Evolutionary conservation across 176 grass and related monocot species (phyloP).

Genomic region (Olyra latifolia): DNA sequence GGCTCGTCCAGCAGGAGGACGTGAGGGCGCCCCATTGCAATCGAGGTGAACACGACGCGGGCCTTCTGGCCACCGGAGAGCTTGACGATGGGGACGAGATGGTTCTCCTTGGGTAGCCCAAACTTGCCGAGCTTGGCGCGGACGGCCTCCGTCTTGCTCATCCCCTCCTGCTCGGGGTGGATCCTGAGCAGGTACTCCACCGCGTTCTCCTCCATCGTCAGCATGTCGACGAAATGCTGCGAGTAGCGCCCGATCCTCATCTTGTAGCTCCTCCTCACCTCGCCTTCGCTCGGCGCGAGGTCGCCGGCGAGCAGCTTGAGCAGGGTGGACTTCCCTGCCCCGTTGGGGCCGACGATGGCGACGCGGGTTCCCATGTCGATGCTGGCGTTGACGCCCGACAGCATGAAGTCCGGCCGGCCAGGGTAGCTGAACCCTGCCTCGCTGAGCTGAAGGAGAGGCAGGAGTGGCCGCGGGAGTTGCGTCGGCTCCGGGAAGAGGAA

Average conservation of each 20-base stretch:
- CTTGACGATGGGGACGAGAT: conserved; percentile 64
- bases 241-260: conserved; percentile 65
- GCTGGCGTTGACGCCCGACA: conserved; percentile 52
- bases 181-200: conserved; percentile 64
- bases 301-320: conserved; percentile 64
- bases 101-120: conserved; percentile 7
- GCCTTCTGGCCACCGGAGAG: conserved; percentile 72
- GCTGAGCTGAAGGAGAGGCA: conserved; percentile 69
- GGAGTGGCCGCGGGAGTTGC: conserved; percentile 36
- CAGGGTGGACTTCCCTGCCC: conserved; percentile 69
- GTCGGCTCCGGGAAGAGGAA: conserved; percentile 55
- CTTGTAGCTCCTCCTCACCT: conserved; percentile 61
- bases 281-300: conserved; percentile 52
- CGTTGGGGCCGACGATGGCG: conserved; percentile 69
- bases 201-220: conserved; percentile 68
- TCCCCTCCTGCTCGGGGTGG: conserved; percentile 72
- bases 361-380: conserved; percentile 76
- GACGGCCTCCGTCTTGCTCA: conserved; percentile 64
- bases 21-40: conserved; percentile 9
- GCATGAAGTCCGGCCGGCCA: conserved; percentile 49
- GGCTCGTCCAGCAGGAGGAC: conserved; percentile 67
- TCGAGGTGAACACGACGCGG: conserved; percentile 54
- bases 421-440: conserved; percentile 68
- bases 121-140: conserved; percentile 61
- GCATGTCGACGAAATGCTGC: conserved; percentile 66